Conservation (phyloP, 352 stramenopile species). For the Hyaloperonospora brassicae region DNA sequence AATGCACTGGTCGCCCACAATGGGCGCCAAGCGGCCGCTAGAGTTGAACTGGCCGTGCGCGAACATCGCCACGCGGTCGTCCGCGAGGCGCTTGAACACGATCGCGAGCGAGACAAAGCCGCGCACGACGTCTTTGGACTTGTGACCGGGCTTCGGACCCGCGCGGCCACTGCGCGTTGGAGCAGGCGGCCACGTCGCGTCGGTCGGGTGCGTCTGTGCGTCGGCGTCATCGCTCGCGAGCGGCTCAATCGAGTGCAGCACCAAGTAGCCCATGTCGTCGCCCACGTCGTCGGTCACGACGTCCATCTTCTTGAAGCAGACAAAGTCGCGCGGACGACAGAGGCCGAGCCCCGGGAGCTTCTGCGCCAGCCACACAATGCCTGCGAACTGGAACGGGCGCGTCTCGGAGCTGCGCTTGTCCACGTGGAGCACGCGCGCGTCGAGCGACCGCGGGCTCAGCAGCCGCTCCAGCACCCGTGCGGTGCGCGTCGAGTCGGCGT, state of each 20-base stretch:
- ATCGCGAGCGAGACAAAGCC: constrained; percentile 56
- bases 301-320: constrained; percentile 80
- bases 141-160: constrained; percentile 8
- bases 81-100: constrained; percentile 49
- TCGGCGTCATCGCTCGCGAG: constrained; percentile 22
- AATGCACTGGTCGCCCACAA: constrained; percentile 50
- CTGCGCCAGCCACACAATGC: constrained; percentile 62
- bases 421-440: constrained; percentile 58
- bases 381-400: constrained; percentile 62
- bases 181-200: constrained; percentile 24
- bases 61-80: constrained; percentile 62
- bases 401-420: constrained; percentile 51
- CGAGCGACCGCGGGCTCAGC: constrained; percentile 45
- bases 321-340: constrained; percentile 58
- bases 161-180: constrained; percentile 14
- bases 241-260: constrained; percentile 60
- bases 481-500: constrained; percentile 65
- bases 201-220: constrained; percentile 10
- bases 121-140: constrained; percentile 35
- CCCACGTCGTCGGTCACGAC: constrained; percentile 42
- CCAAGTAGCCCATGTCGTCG: constrained; percentile 61
- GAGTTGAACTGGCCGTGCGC: constrained; percentile 58
- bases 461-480: constrained; percentile 53
- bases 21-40: constrained; percentile 40
- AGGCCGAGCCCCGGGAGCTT: constrained; percentile 45